Evolutionary conservation across 305 asterid genomes (phyloP).

Genomic region (Withania somnifera): DNA sequence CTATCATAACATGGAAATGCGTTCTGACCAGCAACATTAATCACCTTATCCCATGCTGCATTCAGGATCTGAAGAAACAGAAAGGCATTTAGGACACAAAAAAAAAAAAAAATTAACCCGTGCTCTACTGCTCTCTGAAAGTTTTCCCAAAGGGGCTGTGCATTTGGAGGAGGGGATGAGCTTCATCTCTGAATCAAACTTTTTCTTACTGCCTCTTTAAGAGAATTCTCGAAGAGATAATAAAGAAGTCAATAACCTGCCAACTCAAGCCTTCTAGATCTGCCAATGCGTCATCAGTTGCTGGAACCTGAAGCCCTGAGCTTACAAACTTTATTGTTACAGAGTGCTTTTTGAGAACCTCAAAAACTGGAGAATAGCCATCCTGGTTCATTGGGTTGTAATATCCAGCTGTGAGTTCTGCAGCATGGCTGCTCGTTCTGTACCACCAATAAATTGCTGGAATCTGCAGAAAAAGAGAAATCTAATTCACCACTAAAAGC

Average conservation of each 20-base stretch:
- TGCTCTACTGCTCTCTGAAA: not conserved
- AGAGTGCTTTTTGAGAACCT: conserved; percentile 43
- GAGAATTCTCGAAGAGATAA: not conserved
- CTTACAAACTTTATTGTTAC: conserved; percentile 34
- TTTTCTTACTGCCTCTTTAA: not conserved
- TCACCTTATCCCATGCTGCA: conserved; percentile 54
- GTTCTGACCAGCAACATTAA: conserved; percentile 51
- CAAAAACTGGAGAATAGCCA: conserved; percentile 50
- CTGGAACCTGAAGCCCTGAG: conserved; percentile 32
- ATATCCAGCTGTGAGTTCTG: conserved; percentile 76
- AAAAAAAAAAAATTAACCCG: not conserved
- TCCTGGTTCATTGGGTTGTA: conserved; percentile 49
- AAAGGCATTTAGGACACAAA: not conserved
- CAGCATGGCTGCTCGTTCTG: conserved; percentile 66
- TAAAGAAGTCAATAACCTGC: conserved; percentile 40
- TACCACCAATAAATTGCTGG: conserved; percentile 73
- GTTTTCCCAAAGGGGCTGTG: not conserved
- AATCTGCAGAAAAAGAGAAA: conserved; percentile 25
- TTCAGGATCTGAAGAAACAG: conserved; percentile 38
- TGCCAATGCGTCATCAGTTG: conserved; percentile 37
- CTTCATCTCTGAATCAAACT: not conserved
- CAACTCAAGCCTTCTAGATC: conserved; percentile 56
- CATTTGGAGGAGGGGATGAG: not conserved
- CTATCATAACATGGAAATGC: conserved; percentile 34
- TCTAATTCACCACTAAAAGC: not conserved